These are phyloP conservation scores for Talaromyces rugulosus DNA, from an alignment of 2,329 filamentous ascomycete genomes.

Conservation along the genomic window DNA sequence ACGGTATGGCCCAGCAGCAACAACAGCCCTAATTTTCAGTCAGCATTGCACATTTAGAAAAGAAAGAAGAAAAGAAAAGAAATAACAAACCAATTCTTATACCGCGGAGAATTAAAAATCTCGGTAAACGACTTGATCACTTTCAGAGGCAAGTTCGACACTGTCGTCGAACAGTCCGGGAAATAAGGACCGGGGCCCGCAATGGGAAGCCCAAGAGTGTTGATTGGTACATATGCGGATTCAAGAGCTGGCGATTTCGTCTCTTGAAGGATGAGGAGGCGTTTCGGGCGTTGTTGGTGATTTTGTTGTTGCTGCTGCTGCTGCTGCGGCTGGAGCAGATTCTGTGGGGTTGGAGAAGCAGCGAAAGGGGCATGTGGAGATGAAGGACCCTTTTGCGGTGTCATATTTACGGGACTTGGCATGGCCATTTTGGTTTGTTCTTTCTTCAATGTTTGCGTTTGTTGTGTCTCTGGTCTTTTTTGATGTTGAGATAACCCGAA, in stretches of 20 bases:
- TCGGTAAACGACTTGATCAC: slow-evolving; percentile 34
- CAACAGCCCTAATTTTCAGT: slow-evolving; percentile 23
- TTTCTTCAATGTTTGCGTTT: not conserved
- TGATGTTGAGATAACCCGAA: not conserved
- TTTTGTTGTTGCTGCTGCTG: not conserved
- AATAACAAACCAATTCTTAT: slow-evolving; percentile 30
- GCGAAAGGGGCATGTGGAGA: not conserved
- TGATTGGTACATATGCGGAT: slow-evolving; percentile 29
- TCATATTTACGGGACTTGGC: not conserved
- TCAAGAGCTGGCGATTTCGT: slow-evolving; percentile 27
- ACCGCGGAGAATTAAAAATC: slow-evolving; percentile 35
- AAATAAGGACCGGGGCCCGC: slow-evolving; percentile 24
- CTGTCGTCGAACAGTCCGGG: slow-evolving; percentile 14
- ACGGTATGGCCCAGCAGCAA: slow-evolving; percentile 31
- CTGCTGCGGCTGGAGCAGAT: slow-evolving; percentile 6
- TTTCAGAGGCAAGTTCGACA: slow-evolving; percentile 31
- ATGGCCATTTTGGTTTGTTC: not conserved
- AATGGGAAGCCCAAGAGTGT: slow-evolving; percentile 33
- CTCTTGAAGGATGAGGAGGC: slow-evolving; percentile 36
- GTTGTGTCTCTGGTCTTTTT: not conserved
- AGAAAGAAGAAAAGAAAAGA: not conserved
- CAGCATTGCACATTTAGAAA: not conserved
- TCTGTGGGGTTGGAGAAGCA: not conserved
- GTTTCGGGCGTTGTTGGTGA: slow-evolving; percentile 15
- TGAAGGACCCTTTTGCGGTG: not conserved